Conservation (phyloP, 345 rosid species). For the Fremontodendron californicum region DNA sequence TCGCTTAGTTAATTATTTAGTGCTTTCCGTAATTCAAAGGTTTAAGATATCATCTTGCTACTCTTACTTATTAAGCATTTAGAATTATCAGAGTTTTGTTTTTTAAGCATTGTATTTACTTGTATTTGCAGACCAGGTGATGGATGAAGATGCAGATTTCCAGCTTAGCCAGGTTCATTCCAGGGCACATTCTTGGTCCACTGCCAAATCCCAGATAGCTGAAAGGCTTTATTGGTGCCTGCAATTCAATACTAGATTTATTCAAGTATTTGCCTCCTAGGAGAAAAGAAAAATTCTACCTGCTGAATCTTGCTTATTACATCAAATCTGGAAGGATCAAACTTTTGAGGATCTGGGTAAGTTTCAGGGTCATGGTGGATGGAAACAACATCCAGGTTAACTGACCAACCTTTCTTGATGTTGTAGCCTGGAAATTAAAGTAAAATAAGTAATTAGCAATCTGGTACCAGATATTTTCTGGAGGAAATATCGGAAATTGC, state of each 20-base stretch:
- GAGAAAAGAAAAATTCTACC: not conserved
- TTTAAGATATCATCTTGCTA: not conserved
- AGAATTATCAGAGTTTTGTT: not conserved
- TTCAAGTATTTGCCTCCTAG: not conserved
- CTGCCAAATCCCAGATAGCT: constrained; percentile 67
- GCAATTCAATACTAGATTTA: constrained; percentile 6
- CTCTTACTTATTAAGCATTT: not conserved
- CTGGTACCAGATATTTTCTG: not conserved
- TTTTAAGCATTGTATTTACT: constrained; percentile 26
- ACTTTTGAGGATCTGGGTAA: constrained; percentile 44
- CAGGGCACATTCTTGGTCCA: constrained; percentile 70
- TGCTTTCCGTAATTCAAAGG: not conserved
- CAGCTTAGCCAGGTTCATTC: constrained; percentile 64
- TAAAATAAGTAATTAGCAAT: not conserved
- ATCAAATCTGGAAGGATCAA: constrained; percentile 52
- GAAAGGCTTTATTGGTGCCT: constrained; percentile 46
- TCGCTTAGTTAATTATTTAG: not conserved
- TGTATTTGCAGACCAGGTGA: constrained; percentile 55
- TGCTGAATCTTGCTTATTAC: constrained; percentile 32
- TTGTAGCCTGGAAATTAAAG: constrained; percentile 33
- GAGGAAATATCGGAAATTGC: not conserved
- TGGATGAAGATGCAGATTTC: constrained; percentile 63
- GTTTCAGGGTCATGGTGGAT: constrained; percentile 55
- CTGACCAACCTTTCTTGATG: constrained; percentile 59
- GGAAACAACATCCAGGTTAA: constrained; percentile 69